These are phyloP conservation scores for Kurtzmaniella fragi DNA, from an alignment of 805 yeast species.

Conservation along the genomic window DNA sequence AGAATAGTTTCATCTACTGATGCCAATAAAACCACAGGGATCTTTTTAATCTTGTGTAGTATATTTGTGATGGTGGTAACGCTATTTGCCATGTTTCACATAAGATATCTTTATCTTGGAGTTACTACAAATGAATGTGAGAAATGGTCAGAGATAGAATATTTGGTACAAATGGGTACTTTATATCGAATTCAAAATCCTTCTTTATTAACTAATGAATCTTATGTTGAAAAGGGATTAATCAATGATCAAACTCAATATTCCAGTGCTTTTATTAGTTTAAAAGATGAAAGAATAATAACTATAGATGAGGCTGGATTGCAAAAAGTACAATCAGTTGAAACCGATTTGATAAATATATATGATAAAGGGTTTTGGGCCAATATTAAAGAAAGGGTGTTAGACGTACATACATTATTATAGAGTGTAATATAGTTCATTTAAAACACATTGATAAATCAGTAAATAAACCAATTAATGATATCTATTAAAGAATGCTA, in stretches of 20 bases:
- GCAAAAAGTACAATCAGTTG: slow-evolving; percentile 18
- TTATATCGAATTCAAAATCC: slow-evolving; percentile 19
- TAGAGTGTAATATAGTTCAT: not conserved
- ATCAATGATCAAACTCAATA: slow-evolving; percentile 8
- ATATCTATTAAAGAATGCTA: too few species aligned
- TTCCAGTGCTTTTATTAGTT: slow-evolving; percentile 21
- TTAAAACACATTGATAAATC: not conserved
- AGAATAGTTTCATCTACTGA: slow-evolving; percentile 20
- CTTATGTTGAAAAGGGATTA: slow-evolving; percentile 19
- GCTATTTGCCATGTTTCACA: slow-evolving; percentile 40
- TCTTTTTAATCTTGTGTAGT: slow-evolving; percentile 34
- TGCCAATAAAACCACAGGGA: slow-evolving; percentile 37
- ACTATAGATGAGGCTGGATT: slow-evolving; percentile 7
- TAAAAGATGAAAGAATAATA: slow-evolving; percentile 20
- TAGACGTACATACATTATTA: not conserved
- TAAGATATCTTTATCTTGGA: slow-evolving; percentile 53
- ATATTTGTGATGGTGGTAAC: slow-evolving; percentile 32
- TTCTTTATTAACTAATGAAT: slow-evolving; percentile 6
- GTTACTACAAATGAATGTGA: slow-evolving; percentile 71
- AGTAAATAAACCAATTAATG: too few species aligned
- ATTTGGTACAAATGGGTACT: slow-evolving; percentile 26
- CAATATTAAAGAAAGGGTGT: slow-evolving; percentile 33
- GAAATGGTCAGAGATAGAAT: slow-evolving; percentile 66
- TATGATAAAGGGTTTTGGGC: slow-evolving; percentile 46
- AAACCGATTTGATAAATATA: slow-evolving; percentile 33